Base-by-base conservation (phyloP, 108 stramenopile genomes). In the Schizochytrium sp. region DNA sequence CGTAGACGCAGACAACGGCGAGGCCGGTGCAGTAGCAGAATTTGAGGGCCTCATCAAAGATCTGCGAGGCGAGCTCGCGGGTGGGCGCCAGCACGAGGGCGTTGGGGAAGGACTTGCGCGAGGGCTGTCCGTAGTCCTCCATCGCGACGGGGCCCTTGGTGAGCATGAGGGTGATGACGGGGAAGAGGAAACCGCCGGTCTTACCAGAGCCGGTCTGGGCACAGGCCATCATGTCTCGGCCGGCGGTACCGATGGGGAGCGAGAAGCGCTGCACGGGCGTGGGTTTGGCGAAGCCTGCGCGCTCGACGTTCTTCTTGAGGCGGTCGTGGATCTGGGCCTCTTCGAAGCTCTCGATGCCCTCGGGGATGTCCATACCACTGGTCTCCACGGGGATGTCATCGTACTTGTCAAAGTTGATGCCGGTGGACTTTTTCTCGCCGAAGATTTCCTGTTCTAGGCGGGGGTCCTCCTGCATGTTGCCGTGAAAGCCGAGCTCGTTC, bases 251-350 rank as follows among this genome's bases (percentile, higher is more conserved):
- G 89, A 99, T 97, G 87, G 98, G 98, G 51, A 99, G 94, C n/a
- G 96, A 95, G 92, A 98, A 98, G 95, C 98, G 96, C 90, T 99
- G 99, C 48, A 99, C 98, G 2, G 99, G 99, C 18, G 99, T 99
- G 47, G 99, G 99, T 88, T 94, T 96, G 88, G 89, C 89, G 95
- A 98, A 99, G 51, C 96, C 95, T 91, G 97, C 97, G 23, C 97
- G 95, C 89, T 95, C 94, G 29, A 97, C 95, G 92, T 98, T 98
- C 53, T 95, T 89, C 90, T 89, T 95, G 87, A 99, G 93, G 51
- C 51, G 45, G 16, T 83, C 18, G 51, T 58, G 89, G 51, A 87
- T n/a, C 18, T 34, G 23, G 45, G 34, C 57, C 18, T 58, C 88
- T 10, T 43, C 57, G 3, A 88, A 60, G 28, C 21, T 44, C 44